These are phyloP conservation scores for Diplodia sapinea DNA, from an alignment of 2,329 filamentous ascomycete species.

Conservation along the genomic window DNA sequence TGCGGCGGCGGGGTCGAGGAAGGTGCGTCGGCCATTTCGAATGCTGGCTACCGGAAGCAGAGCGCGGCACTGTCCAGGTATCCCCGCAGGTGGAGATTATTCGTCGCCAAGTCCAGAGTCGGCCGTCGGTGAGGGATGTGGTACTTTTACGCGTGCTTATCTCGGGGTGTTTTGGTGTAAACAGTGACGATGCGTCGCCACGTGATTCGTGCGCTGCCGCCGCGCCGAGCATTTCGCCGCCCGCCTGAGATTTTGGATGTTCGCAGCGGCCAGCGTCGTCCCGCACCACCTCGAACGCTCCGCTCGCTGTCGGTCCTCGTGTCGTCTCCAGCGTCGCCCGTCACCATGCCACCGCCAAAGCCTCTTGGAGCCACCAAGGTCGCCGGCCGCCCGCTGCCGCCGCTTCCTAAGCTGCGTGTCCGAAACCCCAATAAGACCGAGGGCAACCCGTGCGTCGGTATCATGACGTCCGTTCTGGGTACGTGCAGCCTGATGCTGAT, in stretches of 20 bases:
- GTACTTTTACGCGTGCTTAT: background rate
- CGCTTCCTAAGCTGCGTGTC: slow-evolving; percentile 67
- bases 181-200: slow-evolving; percentile 20
- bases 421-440: slow-evolving; percentile 67
- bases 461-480: slow-evolving; percentile 73
- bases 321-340: background rate
- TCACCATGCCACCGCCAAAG: slow-evolving; percentile 39
- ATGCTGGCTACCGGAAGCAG: background rate
- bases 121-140: background rate
- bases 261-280: slow-evolving; percentile 27
- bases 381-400: slow-evolving; percentile 60
- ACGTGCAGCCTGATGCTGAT: slow-evolving; percentile 37
- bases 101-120: slow-evolving; percentile 5
- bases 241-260: slow-evolving; percentile 34
- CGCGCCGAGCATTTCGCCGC: slow-evolving; percentile 24
- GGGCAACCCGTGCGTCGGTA: slow-evolving; percentile 67
- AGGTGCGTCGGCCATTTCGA: slow-evolving; percentile 36
- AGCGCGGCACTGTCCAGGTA: background rate
- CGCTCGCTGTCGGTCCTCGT: background rate
- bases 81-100: background rate
- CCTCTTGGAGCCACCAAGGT: slow-evolving; percentile 37
- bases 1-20: slow-evolving; percentile 34
- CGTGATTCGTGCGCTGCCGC: slow-evolving; percentile 1
- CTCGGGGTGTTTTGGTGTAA: slow-evolving; percentile 29
- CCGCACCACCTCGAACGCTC: background rate